phyloP scores from a whole-genome alignment of 768 basidiomycete species.

The Steccherinum ochraceum region DNA sequence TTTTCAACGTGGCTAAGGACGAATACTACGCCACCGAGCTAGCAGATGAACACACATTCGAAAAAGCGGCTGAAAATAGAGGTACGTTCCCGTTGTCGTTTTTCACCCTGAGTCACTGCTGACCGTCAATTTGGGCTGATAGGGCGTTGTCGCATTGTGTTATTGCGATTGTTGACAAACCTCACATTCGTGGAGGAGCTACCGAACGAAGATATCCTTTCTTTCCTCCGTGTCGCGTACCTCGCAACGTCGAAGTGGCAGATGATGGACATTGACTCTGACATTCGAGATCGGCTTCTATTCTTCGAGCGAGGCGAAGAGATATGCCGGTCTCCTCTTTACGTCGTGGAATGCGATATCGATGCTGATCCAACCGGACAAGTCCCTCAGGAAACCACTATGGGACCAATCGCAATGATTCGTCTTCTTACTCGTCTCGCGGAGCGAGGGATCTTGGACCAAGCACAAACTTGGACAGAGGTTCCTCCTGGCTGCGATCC shows the following conservation, averaged over 20 bases:
- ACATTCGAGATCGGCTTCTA: not conserved
- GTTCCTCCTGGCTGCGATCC: slow-evolving; percentile 18
- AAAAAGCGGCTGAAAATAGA: not conserved
- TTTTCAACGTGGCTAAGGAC: not conserved
- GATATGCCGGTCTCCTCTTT: not conserved
- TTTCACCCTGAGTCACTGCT: too few species aligned
- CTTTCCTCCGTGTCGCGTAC: not conserved
- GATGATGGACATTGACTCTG: not conserved
- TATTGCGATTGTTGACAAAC: not conserved
- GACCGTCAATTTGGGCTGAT: too few species aligned
- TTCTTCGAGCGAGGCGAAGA: not conserved
- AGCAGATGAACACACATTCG: not conserved
- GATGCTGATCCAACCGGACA: slow-evolving; percentile 14
- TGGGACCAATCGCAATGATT: slow-evolving; percentile 23
- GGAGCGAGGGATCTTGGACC: slow-evolving; percentile 19
- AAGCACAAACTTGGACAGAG: slow-evolving; percentile 12
- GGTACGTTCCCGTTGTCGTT: too few species aligned
- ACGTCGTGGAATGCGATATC: not conserved
- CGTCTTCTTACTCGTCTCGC: slow-evolving; percentile 25
- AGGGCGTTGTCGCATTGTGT: not conserved
- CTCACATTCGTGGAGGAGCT: not conserved
- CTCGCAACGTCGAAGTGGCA: not conserved
- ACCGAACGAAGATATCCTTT: not conserved
- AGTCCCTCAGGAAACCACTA: slow-evolving; percentile 18
- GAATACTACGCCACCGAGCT: not conserved